Base-by-base conservation (phyloP, 2,329 filamentous ascomycete genomes). In the Monosporascus cannonballus region DNA sequence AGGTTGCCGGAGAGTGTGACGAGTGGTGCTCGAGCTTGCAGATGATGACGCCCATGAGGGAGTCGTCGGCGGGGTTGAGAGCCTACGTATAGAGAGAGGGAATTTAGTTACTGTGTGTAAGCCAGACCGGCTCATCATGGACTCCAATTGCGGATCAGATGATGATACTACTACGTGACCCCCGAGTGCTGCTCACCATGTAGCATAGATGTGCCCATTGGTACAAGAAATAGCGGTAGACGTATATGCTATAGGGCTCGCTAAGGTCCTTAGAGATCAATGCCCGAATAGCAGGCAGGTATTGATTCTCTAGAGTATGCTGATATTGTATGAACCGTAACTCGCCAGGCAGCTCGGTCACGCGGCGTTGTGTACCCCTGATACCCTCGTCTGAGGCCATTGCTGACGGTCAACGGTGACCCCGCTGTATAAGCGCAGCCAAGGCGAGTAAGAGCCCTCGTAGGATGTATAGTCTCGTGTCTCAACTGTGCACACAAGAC, bases 181-280 rank as follows among this genome's bases (percentile, higher is more conserved):
- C 30, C 27, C 47, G 41, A n/a, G 22, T 36, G 38, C 49, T 44
- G 50, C 67, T 36, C 73, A 93, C 91, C 85, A 97, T 89, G 72
- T 90, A 97, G 72, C 94, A 99, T n/a, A 99, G 76, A 66, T 97
- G 87, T 5, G 89, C 89, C 94, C 94, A 99, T 80, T 97, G 91
- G 67, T 95, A 96, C 18, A 99, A 76, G 64, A 99, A 99, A 70
- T 99, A 99, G 34, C 94, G 85, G 71, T 97, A 99, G 54, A 99
- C 94, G 74, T 99, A 99, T 68, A 99, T 97, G 73, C 93, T 97
- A 71, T 99, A 99, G 1, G 94, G 94, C 71, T 99, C 94, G 61
- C 93, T 97, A 48, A 99, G 80, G 68, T 97, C 94, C 65, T 93
- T 96, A 45, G 92, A 94, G 65, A 99, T 99, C 66, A 99, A 75